These are phyloP conservation scores for Onygenales sp. DNA, from an alignment of 2,329 filamentous ascomycete genomes.

Conservation along the genomic window DNA sequence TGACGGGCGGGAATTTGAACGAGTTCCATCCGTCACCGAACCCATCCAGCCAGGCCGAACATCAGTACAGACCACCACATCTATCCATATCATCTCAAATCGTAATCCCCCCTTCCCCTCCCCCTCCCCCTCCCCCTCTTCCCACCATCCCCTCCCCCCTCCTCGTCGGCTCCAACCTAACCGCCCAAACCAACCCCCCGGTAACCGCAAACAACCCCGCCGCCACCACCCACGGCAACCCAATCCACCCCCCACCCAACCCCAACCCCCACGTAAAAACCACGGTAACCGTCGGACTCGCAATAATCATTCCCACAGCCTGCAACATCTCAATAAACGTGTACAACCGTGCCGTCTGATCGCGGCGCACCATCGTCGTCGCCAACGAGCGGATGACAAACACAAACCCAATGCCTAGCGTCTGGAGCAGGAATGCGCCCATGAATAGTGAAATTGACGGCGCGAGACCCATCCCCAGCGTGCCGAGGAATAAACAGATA, in stretches of 20 bases:
- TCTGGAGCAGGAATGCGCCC: conserved; percentile 37
- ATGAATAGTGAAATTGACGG: conserved; percentile 34
- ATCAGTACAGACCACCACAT: too few relatives aligned
- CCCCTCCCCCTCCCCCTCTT: too few relatives aligned
- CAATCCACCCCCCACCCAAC: conserved; percentile 37
- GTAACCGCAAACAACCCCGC: conserved; percentile 19
- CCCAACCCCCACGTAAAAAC: conserved; percentile 39
- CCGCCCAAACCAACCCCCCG: not conserved
- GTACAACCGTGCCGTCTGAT: conserved; percentile 40
- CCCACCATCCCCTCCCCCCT: too few relatives aligned
- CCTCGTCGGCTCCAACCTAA: not conserved
- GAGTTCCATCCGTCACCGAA: too few relatives aligned
- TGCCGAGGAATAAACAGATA: conserved; percentile 32
- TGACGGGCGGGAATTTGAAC: too few relatives aligned
- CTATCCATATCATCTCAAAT: too few relatives aligned
- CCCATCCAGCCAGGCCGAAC: too few relatives aligned
- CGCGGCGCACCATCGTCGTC: conserved; percentile 37
- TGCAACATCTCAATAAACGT: conserved; percentile 42
- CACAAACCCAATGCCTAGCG: conserved; percentile 38
- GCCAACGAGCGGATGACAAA: conserved; percentile 38
- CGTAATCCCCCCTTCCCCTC: too few relatives aligned
- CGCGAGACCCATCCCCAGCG: conserved; percentile 38
- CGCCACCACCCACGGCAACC: conserved; percentile 38
- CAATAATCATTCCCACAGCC: conserved; percentile 37
- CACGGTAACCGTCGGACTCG: conserved; percentile 36